Evolutionary conservation across 495 filamentous ascomycete genomes (phyloP), one percentile per base, ranked within the genome.

Genomic region (Podospora australis): DNA sequence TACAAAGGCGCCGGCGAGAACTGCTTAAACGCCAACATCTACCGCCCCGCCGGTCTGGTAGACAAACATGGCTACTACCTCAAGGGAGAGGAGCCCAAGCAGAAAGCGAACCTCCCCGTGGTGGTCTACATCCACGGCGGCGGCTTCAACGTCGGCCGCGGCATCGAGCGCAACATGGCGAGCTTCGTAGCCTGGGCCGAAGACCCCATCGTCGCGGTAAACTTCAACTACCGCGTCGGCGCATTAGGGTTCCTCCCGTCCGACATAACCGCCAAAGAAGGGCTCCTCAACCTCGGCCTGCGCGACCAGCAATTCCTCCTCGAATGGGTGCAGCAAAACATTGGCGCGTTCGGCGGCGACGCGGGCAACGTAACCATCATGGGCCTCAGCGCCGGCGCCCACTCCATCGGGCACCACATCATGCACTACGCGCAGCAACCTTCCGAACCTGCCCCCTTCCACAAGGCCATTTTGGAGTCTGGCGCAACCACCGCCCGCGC

Each of bases 221-320:
- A 78, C 61, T 82, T 84, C 47, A 83, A 82, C 58, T 89, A 89
- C 52, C 77, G 84, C 2, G 64, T 87, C 16, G 80, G 80, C 9
- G 69, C 83, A 0, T 71, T 88, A 21, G 84, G 84, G 1, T 88
- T 87, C 59, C 56, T 87, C 19, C 72, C 80, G 21, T 80, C 78
- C 1, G 64, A 54, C 4, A 24, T 75, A 19, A 70, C 72, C 11
- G 71, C 74, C 2, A 74, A 78, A 45, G 75, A 78, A 14, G 77
- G 78, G 0, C 25, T 75, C 11, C 68, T 84, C 19, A 88, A 88
- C 56, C 62, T 84, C 23, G 84, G 84, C 4, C 70, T 88, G 53
- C 79, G 78, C 67, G 84, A 88, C 57, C 84, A 87, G 57, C 70
- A 77, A 49, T 56, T 79, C 22, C 63, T 78, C 36, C 64, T 88